Percentiles rank a stretch among this genome's conserved stretches.
phyloP scores from a whole-genome alignment of 345 rosid species.

The Durio zibethinus region DNA sequence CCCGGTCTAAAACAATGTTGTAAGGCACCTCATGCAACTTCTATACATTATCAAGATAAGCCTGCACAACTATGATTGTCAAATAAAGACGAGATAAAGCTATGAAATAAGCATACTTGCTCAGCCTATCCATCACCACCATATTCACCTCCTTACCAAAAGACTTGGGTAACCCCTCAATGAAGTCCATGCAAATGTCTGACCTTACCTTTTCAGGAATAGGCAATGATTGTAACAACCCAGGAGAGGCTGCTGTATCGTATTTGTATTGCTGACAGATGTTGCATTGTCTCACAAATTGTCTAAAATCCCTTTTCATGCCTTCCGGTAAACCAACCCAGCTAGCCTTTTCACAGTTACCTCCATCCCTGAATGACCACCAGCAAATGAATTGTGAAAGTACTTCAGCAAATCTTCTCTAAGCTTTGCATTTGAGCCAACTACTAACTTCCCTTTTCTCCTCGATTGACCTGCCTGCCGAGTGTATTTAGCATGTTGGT shows the following conservation, averaged over 20 bases:
- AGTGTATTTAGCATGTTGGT: too few relatives aligned
- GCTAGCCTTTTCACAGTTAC: neutral
- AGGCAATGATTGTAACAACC: neutral
- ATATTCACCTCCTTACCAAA: too few relatives aligned
- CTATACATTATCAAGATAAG: too few relatives aligned
- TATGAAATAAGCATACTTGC: too few relatives aligned
- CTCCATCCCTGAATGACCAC: neutral
- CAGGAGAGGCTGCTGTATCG: neutral
- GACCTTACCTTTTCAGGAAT: neutral
- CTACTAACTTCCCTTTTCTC: too few relatives aligned
- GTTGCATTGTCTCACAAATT: neutral
- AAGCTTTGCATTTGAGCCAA: neutral
- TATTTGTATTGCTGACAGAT: neutral
- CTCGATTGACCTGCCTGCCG: too few relatives aligned
- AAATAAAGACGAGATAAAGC: too few relatives aligned
- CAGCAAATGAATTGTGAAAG: neutral
- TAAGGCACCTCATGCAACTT: neutral
- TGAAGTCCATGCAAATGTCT: neutral
- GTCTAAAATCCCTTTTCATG: neutral
- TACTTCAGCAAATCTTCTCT: neutral
- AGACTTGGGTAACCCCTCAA: neutral
- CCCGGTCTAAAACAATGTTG: neutral
- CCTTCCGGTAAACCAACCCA: neutral
- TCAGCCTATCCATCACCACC: too few relatives aligned
- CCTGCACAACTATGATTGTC: too few relatives aligned